Base-by-base conservation (phyloP, 2,329 filamentous ascomycete species). In the Exophiala lecanii-corni region DNA sequence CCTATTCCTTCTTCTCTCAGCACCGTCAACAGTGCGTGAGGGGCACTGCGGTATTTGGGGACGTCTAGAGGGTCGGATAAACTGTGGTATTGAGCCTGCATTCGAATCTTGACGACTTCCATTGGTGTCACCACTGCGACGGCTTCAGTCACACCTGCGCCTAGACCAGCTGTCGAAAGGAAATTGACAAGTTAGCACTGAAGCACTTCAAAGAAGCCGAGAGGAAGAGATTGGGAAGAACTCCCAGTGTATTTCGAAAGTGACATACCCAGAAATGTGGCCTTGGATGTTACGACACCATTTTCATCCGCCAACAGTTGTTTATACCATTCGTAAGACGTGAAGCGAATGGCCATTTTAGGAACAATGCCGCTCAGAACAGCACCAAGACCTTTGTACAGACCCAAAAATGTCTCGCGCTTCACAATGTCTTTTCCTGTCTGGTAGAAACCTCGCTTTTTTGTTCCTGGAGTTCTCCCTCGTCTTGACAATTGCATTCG, bases 301-400 rank as follows among this genome's bases (percentile, higher is more conserved):
- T 81, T 80, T 43, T 79, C 61, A 64, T 87, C 75, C 32, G 86
- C 81, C 17, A 96, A 74, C 49, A 84, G 50, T 62, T 88, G 81
- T 78, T 97, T 97, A 70, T 97, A 98, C 63, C 79, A 81, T 67
- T 97, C 92, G 68, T 97, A 98, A 42, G 87, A 94, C 36, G 91
- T 95, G 71, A 98, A 98, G 28, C 92, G 86, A 64, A 97, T 98
- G 49, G 92, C 92, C 92, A 98, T 98, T 71, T 98, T 98, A 42
- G 92, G 92, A 16, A 98, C 81, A 65, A 98, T 98, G 55, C 92
- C 92, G 17, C 89, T 96, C 46, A 97, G 67, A 31, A 98, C 92
- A 42, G 92, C 92, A 50, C 92, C 92, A n/a, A 98, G 79, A 55
- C 92, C 92, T 73, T 98, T 98, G 78, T 98, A 98, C 45, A 98